Conservation (phyloP, 352 stramenopile species). For the Pythium vanterpoolii region DNA sequence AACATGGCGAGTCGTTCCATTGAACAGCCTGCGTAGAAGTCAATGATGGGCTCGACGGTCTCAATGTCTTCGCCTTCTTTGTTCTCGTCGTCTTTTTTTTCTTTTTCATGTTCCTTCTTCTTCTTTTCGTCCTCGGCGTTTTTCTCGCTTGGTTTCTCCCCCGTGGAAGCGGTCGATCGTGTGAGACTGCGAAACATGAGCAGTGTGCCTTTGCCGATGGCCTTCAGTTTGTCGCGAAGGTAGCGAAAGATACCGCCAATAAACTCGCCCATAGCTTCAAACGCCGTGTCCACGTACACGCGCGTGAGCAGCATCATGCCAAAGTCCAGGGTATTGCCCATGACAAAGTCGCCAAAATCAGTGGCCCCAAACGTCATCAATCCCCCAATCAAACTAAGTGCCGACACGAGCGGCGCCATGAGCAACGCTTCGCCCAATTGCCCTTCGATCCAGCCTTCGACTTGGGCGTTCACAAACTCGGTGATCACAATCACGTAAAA, state of each 20-base stretch:
- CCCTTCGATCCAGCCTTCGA: conserved; percentile 88
- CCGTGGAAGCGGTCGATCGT: conserved; percentile 27
- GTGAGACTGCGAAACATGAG: conserved; percentile 54
- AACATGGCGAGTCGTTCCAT: conserved; percentile 92
- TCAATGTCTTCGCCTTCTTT: conserved; percentile 66
- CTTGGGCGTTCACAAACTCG: conserved; percentile 85
- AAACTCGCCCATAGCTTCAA: conserved; percentile 77
- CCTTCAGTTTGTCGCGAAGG: conserved; percentile 38
- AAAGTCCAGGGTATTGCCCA: conserved; percentile 94
- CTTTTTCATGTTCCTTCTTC: conserved; percentile 29
- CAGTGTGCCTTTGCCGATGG: conserved; percentile 26
- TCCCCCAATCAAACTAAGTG: conserved; percentile 86
- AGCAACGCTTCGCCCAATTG: conserved; percentile 92
- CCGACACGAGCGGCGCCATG: conserved; percentile 87
- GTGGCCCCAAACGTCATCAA: conserved; percentile 95
- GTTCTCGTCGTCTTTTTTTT: conserved; percentile 31
- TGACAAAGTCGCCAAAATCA: conserved; percentile 96
- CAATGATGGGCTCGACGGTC: conserved; percentile 96
- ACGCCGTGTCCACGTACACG: conserved; percentile 88
- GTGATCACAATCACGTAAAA: conserved; percentile 95
- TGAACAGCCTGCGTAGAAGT: conserved; percentile 89
- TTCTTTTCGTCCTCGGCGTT: conserved; percentile 28
- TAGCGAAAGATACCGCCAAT: conserved; percentile 37
- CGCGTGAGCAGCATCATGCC: conserved; percentile 93
- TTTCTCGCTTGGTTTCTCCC: conserved; percentile 5